Conservation (phyloP, 2,329 filamentous ascomycete species). For the Trichoderma cornu-damae region DNA sequence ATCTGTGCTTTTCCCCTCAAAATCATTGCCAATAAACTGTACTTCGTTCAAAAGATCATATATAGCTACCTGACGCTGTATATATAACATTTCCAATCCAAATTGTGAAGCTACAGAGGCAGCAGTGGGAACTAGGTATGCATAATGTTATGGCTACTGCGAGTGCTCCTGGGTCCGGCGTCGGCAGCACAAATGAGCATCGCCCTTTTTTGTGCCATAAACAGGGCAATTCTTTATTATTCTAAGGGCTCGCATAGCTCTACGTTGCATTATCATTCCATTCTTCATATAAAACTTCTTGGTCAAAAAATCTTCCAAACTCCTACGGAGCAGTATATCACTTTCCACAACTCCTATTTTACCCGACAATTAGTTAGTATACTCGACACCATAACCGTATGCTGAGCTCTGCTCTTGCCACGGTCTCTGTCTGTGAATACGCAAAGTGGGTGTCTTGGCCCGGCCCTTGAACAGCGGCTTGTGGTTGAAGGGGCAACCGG, state of each 20-base stretch:
- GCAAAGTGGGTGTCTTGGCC: conserved; percentile 18
- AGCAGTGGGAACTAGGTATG: too few species aligned
- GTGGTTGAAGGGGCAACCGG: conserved; percentile 21
- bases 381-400: too few species aligned
- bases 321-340: not conserved
- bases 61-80: too few species aligned
- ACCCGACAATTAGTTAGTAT: not conserved
- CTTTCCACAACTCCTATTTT: too few species aligned
- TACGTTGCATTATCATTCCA: not conserved
- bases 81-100: too few species aligned
- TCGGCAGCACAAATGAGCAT: too few species aligned
- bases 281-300: not conserved
- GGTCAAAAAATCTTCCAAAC: rapidly evolving
- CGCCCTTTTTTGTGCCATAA: not conserved
- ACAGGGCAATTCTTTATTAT: not conserved
- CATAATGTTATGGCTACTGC: too few species aligned
- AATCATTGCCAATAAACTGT: too few species aligned
- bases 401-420: conserved; percentile 19
- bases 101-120: too few species aligned
- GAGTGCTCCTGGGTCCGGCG: too few species aligned
- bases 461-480: conserved; percentile 18
- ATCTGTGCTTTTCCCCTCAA: too few species aligned
- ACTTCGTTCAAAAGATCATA: too few species aligned
- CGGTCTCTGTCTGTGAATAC: conserved; percentile 21
- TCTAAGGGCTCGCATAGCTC: not conserved